Evolutionary conservation across 2,329 filamentous ascomycete genomes (phyloP).

Genomic region (Aciculosporium take): DNA sequence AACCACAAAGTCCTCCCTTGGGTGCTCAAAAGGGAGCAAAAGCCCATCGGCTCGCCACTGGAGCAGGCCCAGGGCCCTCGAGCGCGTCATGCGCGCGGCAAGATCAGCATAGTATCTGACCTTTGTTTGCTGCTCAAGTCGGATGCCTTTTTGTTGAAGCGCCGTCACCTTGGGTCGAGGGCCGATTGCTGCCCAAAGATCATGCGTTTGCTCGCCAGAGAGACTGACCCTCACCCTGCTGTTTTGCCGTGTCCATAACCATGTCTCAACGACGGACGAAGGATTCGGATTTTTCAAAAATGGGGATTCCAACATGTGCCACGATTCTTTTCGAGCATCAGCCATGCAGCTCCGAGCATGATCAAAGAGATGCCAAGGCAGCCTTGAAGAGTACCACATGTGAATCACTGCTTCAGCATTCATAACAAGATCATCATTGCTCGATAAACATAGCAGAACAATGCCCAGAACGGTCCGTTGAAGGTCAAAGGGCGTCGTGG

Average conservation of each 20-base stretch:
- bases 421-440: slow-evolving; percentile 3
- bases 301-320: background rate
- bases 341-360: background rate
- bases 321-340: background rate
- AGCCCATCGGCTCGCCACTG: slow-evolving; percentile 13
- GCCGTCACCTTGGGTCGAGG: no score
- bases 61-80: slow-evolving; percentile 7
- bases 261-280: background rate
- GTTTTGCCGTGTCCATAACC: background rate
- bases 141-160: background rate
- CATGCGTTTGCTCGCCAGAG: background rate
- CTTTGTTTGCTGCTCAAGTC: background rate
- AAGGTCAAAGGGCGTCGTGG: background rate
- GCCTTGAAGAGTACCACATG: slow-evolving; percentile 14
- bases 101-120: background rate
- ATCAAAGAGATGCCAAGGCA: slow-evolving; percentile 4
- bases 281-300: background rate
- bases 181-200: background rate
- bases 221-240: background rate
- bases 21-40: slow-evolving; percentile 12
- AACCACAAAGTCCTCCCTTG: slow-evolving; percentile 6
- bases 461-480: background rate
- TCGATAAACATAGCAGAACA: background rate
- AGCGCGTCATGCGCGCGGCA: slow-evolving; percentile 9
- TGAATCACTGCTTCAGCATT: slow-evolving; percentile 14